Evolutionary conservation across 1,284 basidiomycete genomes (phyloP), one percentile per base, ranked within the genome.

Genomic region (Uromyces viciae-fabae): DNA sequence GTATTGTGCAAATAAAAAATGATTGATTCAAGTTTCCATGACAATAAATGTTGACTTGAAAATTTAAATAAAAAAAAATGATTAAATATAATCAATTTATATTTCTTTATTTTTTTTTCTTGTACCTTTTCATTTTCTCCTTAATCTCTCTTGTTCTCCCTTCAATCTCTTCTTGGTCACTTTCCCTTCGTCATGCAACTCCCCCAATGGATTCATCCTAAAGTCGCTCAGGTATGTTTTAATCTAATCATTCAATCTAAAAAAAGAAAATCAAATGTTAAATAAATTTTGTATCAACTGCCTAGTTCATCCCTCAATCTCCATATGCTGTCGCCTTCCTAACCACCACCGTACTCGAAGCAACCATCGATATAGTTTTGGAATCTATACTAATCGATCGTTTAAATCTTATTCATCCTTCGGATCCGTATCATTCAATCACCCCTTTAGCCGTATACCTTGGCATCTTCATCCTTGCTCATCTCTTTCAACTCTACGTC

Each of bases 381-480:
- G 75, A 78, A 43, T 25, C 75, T 1, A 42, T 69, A 25, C 25
- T 78, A 7, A 54, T 68, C 33, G 43, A 17, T 19, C 3, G 54
- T 8, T 40, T 49, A 15, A 64, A 76, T n/a, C 64, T 68, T 31
- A 68, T 49, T 33, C 75, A 54, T n/a, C 28, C 58, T 14, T n/a
- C 31, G 40, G 25, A 46, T 43, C 14, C 28, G 9, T 7, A 25
- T 5, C 15, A 15, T 40, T 46, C 36, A 7, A 3, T 28, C 3
- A 52, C 62, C 14, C 75, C 75, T 19, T 31, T 78, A 25, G 46
- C 75, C 25, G 75, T 78, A 31, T 78, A 78, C 33, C 75, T 78
- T 17, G 42, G 28, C 17, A 78, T 78, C 75, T 78, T 78, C 62
- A 78, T 78, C 62, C 46, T 69, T 15, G 75, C 75, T 38, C 75